Base-by-base conservation (phyloP, 495 filamentous ascomycete species). In the Daldinia concentrica region DNA sequence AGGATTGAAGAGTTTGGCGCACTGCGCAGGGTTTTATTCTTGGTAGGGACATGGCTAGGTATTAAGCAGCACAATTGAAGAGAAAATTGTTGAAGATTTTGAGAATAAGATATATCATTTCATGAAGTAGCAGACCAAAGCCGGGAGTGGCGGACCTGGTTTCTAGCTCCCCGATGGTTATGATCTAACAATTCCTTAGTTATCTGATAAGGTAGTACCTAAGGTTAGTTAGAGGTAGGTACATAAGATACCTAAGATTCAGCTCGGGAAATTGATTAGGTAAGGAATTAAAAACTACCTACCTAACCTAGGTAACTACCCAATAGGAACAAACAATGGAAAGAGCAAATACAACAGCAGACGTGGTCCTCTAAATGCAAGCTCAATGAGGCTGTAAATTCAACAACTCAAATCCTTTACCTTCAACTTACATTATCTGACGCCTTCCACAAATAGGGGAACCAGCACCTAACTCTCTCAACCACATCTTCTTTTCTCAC, bases 41-140 rank as follows among this genome's bases (percentile, higher is more conserved):
- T 54, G 37, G 61, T 58, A 64, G 43, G n/a, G 71, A 59, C 71
- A 73, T 73, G 19, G 43, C 43, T 48, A n/a, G n/a, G n/a, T n/a
- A n/a, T n/a, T n/a, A 19, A 41, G 39, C 1, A 17, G 39, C 39
- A 8, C 39, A 41, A 41, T 41, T 17, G 15, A 41, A 41, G 5
- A 17, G 9, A n/a, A 15, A 41, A n/a, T 43, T 3, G 41, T 45
- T 19, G 8, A 0, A 45, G 41, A 19, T 45, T 7, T 8, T 2
- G 2, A 45, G 17, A 45, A 19, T 45, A 45, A 9, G 8, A 48
- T 48, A 48, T 2, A 17, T 45, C 6, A 17, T 22, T 19, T 24
- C 22, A 48, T 22, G 9, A 22, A 22, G 41, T 45, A 43, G 39
- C 39, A 43, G 39, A 43, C 6, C n/a, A 43, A 17, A 24, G 7